Evolutionary conservation across 257 asterid genomes (phyloP), one percentile per base, ranked within the genome.

Genomic region (Verbena officinalis): DNA sequence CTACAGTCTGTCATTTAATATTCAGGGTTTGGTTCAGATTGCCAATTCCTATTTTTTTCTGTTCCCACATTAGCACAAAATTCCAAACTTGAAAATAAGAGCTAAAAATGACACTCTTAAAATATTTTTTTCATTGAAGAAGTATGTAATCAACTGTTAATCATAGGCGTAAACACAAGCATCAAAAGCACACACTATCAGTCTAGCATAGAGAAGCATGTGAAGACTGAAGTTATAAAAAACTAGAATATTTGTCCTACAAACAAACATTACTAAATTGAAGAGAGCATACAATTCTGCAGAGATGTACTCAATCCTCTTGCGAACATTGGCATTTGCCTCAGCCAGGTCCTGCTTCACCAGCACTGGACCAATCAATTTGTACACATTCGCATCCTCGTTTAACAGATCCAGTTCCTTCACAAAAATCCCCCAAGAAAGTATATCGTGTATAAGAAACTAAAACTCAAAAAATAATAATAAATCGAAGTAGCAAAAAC

Each of bases 331-430:
- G 43, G 97, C 98, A 65, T 83, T 90, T 38, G 98, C 98, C 78
- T 90, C 98, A 7, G 96, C 98, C 82, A 93, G 73, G 69, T 93
- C 98, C 94, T 93, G 95, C 59, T 90, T 93, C 75, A 93, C 99
- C 65, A 90, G 81, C 80, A 90, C 96, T 3, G 96, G 95, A 40
- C 97, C 99, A 36, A 93, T 93, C 83, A 93, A 76, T 74, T 89
- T 93, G 90, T 75, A 93, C 55, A 93, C 99, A 75, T 93, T 93
- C 3, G 96, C 90, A 11, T 93, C 99, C 55, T 87, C 98, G 21
- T 55, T 86, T 84, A 93, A 83, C 71, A 93, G 77, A 77, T 93
- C 97, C 79, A 93, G 62, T 72, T 90, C 99, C 99, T 93, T 71
- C 67, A 68, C 24, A 59, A 45, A 46, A 61, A 61, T 14, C 13